These are phyloP conservation scores for Populus nigra DNA, from an alignment of 345 rosid genomes.

Conservation along the genomic window DNA sequence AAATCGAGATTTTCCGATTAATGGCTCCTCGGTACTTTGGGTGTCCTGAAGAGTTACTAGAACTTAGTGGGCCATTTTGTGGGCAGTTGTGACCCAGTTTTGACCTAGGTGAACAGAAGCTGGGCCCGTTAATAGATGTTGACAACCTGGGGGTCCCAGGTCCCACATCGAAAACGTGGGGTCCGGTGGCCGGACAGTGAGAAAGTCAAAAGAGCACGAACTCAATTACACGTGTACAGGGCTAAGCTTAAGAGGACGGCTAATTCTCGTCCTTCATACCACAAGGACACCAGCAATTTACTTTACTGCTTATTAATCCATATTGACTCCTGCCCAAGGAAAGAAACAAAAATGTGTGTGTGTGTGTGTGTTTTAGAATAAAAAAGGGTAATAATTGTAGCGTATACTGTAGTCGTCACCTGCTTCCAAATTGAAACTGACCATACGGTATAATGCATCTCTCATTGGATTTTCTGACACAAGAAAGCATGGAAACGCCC, in stretches of 20 bases:
- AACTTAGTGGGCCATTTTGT: constrained; percentile 16
- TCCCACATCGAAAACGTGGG: constrained; percentile 1
- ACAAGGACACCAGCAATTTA: neutral
- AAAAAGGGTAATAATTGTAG: neutral
- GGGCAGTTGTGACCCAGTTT: constrained; percentile 21
- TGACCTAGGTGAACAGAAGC: constrained; percentile 31
- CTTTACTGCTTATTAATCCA: neutral
- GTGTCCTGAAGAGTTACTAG: neutral
- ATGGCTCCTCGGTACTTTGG: neutral
- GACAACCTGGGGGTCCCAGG: constrained; percentile 19
- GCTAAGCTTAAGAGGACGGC: constrained; percentile 18
- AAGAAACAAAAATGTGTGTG: neutral
- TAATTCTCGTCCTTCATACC: constrained; percentile 13
- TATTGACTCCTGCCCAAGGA: neutral
- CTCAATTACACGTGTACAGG: constrained; percentile 39
- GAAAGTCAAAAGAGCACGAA: constrained; percentile 26
- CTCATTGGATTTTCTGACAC: constrained; percentile 86
- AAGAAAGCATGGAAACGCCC: constrained; percentile 22
- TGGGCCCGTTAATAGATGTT: constrained; percentile 20
- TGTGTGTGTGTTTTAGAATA: neutral
- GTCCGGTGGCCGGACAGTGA: constrained; percentile 16
- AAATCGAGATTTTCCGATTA: neutral
- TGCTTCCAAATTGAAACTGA: constrained; percentile 48
- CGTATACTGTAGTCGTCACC: constrained; percentile 19
- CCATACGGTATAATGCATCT: constrained; percentile 55